Evolutionary conservation across 2,329 filamentous ascomycete genomes (phyloP).

Genomic region (Monosporascus cannonballus): DNA sequence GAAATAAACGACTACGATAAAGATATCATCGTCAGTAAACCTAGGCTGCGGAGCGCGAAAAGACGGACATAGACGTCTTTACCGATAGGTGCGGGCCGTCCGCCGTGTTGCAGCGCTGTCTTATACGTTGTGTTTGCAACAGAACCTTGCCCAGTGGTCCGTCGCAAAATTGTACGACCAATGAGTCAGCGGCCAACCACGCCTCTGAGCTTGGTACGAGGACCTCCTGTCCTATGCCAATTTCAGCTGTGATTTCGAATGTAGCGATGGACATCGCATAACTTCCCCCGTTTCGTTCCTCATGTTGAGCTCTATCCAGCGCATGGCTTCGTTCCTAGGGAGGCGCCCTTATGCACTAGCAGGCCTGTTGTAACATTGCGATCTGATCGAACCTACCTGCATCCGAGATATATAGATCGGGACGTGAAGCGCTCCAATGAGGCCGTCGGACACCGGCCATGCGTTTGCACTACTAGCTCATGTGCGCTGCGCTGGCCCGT

Average conservation of each 20-base stretch:
- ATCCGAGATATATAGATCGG: background rate
- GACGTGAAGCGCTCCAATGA: background rate
- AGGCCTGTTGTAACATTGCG: too few species aligned
- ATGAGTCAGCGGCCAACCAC: conserved; percentile 14
- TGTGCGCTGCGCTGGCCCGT: conserved; percentile 12
- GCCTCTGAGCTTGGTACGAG: conserved; percentile 8
- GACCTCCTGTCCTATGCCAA: conserved; percentile 4
- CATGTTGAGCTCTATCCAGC: background rate
- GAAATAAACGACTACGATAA: too few species aligned
- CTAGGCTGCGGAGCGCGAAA: conserved; percentile 1
- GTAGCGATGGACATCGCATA: background rate
- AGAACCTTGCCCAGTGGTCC: conserved; percentile 8
- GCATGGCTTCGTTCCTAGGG: background rate
- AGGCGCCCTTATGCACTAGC: too few species aligned
- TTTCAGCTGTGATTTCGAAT: background rate
- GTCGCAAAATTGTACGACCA: conserved; percentile 10
- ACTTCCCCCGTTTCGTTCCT: background rate
- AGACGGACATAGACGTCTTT: background rate
- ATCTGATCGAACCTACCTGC: too few species aligned
- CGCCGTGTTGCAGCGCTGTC: conserved; percentile 10
- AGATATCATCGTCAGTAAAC: background rate
- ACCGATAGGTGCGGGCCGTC: conserved; percentile 4
- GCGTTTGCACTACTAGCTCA: conserved; percentile 20
- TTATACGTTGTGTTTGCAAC: conserved; percentile 18
- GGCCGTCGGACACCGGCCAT: conserved; percentile 10